Evolutionary conservation across 164 flowering plant genomes (phyloP).

Genomic region (Pachysandra terminalis): DNA sequence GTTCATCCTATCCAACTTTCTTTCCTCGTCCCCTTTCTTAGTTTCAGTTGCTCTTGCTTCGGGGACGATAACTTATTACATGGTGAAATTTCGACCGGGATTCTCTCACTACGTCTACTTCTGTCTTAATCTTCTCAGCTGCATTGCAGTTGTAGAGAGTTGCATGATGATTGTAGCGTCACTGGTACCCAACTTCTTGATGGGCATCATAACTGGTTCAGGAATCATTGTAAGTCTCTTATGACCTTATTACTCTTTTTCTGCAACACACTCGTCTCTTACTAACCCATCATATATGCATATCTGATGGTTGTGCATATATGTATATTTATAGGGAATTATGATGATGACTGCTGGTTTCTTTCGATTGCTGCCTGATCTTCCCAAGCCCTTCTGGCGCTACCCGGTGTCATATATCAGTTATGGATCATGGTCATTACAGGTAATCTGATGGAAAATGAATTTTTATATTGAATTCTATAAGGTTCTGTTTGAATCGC

Average conservation of each 20-base stretch:
- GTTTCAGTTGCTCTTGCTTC: constrained; percentile 28
- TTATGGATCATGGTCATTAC: constrained; percentile 73
- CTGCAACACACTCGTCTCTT: not conserved
- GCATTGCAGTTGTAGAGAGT: constrained; percentile 57
- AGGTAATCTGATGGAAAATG: constrained; percentile 36
- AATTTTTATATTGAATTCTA: no score
- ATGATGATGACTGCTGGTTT: constrained; percentile 85
- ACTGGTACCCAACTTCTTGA: constrained; percentile 60
- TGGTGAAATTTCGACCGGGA: constrained; percentile 50
- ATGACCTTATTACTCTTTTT: no score
- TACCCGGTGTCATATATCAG: constrained; percentile 71
- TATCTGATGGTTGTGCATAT: not conserved
- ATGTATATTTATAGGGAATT: constrained; percentile 69
- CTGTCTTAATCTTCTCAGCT: constrained; percentile 36
- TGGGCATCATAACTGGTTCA: constrained; percentile 50
- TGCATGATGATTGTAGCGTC: constrained; percentile 73
- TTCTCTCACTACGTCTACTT: constrained; percentile 31
- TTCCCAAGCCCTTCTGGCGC: constrained; percentile 85
- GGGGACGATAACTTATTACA: constrained; percentile 36
- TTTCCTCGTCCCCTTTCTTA: constrained; percentile 57
- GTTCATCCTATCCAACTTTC: constrained; percentile 48
- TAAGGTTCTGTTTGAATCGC: no score
- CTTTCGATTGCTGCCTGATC: constrained; percentile 71
- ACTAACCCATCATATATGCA: not conserved
- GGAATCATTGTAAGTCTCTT: constrained; percentile 33